These are phyloP conservation scores for Penicillium rolfsii DNA, from an alignment of 2,329 filamentous ascomycete species.

Conservation along the genomic window DNA sequence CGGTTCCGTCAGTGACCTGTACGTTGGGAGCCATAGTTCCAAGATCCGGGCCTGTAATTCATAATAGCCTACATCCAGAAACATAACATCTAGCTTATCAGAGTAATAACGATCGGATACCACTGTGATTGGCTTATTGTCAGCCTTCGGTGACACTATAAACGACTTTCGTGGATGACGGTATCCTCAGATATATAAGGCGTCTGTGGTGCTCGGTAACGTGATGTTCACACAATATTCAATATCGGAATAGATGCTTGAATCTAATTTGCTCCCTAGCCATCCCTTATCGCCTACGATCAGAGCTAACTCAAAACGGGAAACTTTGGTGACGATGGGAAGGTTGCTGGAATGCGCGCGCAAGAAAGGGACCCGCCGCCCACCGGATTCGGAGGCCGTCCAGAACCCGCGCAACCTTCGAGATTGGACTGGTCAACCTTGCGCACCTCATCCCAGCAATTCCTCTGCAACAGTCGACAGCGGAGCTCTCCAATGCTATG, in stretches of 20 bases:
- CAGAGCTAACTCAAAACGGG: constrained; percentile 14
- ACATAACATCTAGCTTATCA: too few relatives aligned
- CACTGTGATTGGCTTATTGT: too few relatives aligned
- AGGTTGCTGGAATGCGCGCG: constrained; percentile 20
- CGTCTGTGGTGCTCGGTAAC: background rate
- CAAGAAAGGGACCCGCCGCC: constrained; percentile 11
- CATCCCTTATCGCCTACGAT: constrained; percentile 6
- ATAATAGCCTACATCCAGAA: too few relatives aligned
- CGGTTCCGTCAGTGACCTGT: too few relatives aligned
- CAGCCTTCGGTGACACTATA: too few relatives aligned
- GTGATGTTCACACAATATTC: background rate
- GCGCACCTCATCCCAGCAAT: background rate
- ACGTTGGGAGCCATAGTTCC: too few relatives aligned
- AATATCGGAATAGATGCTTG: background rate
- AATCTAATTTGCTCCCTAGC: background rate
- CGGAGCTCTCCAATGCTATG: constrained; percentile 12
- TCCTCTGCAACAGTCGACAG: background rate
- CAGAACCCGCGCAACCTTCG: constrained; percentile 7
- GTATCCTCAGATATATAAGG: background rate
- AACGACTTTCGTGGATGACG: background rate
- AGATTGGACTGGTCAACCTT: constrained; percentile 7
- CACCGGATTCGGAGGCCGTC: constrained; percentile 19
- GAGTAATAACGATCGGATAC: too few relatives aligned
- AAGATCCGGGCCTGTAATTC: too few relatives aligned
- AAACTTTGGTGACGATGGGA: constrained; percentile 3